Base-by-base conservation (phyloP, 441 rosid genomes). In the Pelargonium fulgidum region DNA sequence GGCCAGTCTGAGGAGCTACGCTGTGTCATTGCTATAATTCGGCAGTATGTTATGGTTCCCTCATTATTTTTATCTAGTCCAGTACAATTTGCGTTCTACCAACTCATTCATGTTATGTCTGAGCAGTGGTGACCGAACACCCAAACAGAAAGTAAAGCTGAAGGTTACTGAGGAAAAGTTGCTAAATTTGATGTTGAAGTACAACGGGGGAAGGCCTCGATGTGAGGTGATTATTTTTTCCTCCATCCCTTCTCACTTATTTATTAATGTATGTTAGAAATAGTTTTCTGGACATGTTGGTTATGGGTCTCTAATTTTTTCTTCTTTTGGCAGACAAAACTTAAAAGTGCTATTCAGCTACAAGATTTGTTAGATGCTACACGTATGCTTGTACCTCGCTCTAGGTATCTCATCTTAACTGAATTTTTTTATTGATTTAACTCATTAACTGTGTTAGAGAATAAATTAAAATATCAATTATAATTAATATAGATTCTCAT, bases 301-400 rank as follows among this genome's bases (percentile, higher is more conserved):
- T 42, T 76, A 11, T 54, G 9, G 33, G 44, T 67, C 29, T 16
- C 26, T 64, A 39, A 68, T 48, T 64, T 33, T 14, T 24, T 24
- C 29, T 24, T 24, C 29, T 24, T 24, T 24, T 24, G 2, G 2
- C 29, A 24, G 29, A 24, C 29, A 24, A 24, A 24, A 24, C 29
- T 96, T 66, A 96, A 96, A 83, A 93, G 89, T 81, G 99, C 98
- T 33, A 82, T 96, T 77, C 97, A 96, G 81, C 77, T 96, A 86
- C 99, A 96, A 88, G 99, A 96, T 85, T 81, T 96, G 70, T 82
- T 96, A 79, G 99, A 96, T 81, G 99, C 99, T 68, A 96, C 99
- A 70, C 83, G 99, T 75, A 86, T 86, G 75, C 88, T 96, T 72
- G 98, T 96, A 63, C 99, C 99, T 66, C 97, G 98, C 78, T 71